Evolutionary conservation across 208 protist genomes (phyloP).

Genomic region (Acanthamoeba healyi): DNA sequence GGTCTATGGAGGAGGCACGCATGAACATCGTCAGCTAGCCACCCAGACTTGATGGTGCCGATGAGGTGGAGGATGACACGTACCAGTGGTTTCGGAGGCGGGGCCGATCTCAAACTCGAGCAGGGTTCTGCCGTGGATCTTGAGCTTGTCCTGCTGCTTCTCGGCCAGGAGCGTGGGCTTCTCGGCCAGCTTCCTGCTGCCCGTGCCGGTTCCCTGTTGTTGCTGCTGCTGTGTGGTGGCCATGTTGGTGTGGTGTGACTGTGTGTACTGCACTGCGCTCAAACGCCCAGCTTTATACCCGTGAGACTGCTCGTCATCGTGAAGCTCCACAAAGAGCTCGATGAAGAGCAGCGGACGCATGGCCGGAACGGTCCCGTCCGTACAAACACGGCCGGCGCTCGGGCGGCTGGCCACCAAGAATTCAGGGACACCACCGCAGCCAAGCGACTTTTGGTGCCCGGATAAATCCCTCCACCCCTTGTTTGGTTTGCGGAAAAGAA

Average conservation of each 20-base stretch:
- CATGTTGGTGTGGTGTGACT: not conserved
- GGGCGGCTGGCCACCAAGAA: not conserved
- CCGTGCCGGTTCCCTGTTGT: conserved; percentile 13
- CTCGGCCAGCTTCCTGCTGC: conserved; percentile 20
- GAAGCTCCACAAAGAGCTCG: not conserved
- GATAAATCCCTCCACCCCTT: too few species aligned
- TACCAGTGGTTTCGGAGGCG: not conserved
- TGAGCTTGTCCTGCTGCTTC: conserved; percentile 68
- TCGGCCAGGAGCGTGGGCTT: conserved; percentile 26
- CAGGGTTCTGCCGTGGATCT: conserved; percentile 53
- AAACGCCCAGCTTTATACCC: not conserved
- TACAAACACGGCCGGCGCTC: not conserved
- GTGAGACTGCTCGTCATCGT: not conserved
- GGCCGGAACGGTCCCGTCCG: not conserved
- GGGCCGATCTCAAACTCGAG: conserved; percentile 52
- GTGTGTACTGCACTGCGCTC: not conserved
- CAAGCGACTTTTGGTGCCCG: too few species aligned
- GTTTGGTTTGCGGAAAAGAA: too few species aligned
- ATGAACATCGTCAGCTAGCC: not conserved
- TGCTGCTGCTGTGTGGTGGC: conserved; percentile 14
- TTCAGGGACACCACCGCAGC: too few species aligned
- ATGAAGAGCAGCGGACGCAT: not conserved
- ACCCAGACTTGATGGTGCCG: too few species aligned
- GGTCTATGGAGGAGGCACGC: not conserved
- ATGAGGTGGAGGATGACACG: not conserved